Evolutionary conservation across 306 rosid species (phyloP), one percentile per base, ranked within the genome.

Genomic region (Neltuma alba): DNA sequence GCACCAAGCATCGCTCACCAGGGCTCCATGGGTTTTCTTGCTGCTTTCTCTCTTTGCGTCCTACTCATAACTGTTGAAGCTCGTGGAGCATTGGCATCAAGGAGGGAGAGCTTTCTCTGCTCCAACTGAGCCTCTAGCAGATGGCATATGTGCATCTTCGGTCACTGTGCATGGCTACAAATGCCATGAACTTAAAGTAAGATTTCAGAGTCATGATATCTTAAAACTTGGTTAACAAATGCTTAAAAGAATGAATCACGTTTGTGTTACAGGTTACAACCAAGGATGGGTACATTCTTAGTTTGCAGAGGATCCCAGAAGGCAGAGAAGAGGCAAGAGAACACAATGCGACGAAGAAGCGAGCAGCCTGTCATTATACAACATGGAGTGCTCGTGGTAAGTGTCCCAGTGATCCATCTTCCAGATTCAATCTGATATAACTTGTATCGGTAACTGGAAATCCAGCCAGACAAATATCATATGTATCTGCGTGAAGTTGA

Each of bases 361-460:
- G 87, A 82, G 81, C 88, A 79, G 21, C 93, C 98, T 0, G 91
- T 92, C 57, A 74, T 94, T 30, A 11, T 92, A 52, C 97, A 94
- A 4, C 98, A 94, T 25, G 98, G 98, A 23, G 78, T 90, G n/a
- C 48, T 87, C 21, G 91, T 86, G 89, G 98, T 94, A 88, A 82
- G 85, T 71, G 50, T 12, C 50, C 1, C 13, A 40, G 44, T 40
- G 31, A 38, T 0, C 25, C 31, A 16, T 8, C 34, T 45, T 37
- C 58, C 10, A 21, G 40, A 31, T 71, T 50, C 45, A 36, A 12
- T 36, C 14, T 5, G 44, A 1, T 2, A 40, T 1, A 94, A 80
- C 33, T 77, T 81, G 54, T 37, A 25, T 57, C 63, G 9, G 31
- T 57, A 57, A 10, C 28, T 13, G 27, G 18, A 68, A 25, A 40